Base-by-base conservation (phyloP, 1,284 basidiomycete genomes). In the Neonothopanus nambi region DNA sequence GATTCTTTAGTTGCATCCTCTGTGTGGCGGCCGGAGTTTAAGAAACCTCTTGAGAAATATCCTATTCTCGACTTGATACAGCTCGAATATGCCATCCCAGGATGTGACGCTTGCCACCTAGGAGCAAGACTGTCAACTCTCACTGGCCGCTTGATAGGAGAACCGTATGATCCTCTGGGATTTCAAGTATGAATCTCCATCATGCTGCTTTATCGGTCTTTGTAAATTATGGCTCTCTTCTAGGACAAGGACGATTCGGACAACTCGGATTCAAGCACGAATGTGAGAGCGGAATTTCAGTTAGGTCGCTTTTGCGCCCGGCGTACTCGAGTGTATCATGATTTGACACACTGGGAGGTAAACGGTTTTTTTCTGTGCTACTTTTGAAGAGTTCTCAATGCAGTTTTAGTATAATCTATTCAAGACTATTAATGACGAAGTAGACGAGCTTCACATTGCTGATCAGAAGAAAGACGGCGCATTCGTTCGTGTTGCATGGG, bases 311-410 rank as follows among this genome's bases (percentile, higher is more conserved):
- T 89, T 67, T 94, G 92, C 66, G 87, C 85, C 2, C 71, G 72
- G 38, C 77, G 91, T 51, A 84, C 86, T 2, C 69, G 72, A 55
- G 79, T 85, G 20, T 93, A 83, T 63, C 91, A 95, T 66, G 71
- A 79, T 53, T 84, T 94, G 65, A 80, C 78, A 8, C 92, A 95
- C 63, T 95, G 93, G 92, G 89, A 91, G 84, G 92, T 92, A 61
- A 55, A 79, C 59, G 17, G 18, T 15, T 35, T 49, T 57, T 35
- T 38, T 26, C 26, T 30, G 11, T 2, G 26, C 17, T 54, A 49
- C 18, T 50, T 44, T 41, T 36, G 20, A 36, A 54, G 1, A 26
- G 26, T 44, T 23, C 11, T 33, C 24, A 50, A 36, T 38, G 13
- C 47, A 45, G 33, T 48, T 46, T 28, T 18, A 90, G 85, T 76